phyloP scores from a whole-genome alignment of 2,329 filamentous ascomycete species.

The Leptographium lundbergii region DNA sequence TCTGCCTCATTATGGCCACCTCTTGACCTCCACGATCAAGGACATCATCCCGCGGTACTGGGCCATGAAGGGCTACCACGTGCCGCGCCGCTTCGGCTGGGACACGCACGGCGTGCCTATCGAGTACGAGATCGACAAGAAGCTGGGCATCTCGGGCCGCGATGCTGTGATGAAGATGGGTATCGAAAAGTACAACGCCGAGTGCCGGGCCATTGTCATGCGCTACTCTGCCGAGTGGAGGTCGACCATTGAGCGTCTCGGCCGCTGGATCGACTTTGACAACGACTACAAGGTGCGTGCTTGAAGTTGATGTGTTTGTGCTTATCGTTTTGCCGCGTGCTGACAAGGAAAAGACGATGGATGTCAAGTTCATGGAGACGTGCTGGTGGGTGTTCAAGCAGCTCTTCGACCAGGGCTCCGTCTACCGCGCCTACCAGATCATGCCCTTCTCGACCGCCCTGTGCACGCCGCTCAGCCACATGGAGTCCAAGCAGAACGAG shows the following conservation, averaged over 20 bases:
- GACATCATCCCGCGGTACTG: conserved; percentile 94
- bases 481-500: conserved; percentile 91
- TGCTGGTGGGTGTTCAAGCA: conserved; percentile 97
- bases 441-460: conserved; percentile 93
- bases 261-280: conserved; percentile 96
- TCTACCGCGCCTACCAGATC: conserved; percentile 83
- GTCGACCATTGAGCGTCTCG: conserved; percentile 72
- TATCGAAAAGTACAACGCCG: conserved; percentile 80
- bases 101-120: conserved; percentile 89
- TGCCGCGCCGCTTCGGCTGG: conserved; percentile 89
- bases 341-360: conserved; percentile 58
- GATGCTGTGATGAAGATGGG: conserved; percentile 80
- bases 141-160: conserved; percentile 70
- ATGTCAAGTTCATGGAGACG: conserved; percentile 89
- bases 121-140: conserved; percentile 96
- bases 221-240: conserved; percentile 80
- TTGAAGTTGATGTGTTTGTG: not conserved
- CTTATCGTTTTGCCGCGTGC: not conserved
- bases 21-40: conserved; percentile 89
- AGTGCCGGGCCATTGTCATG: conserved; percentile 91
- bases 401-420: conserved; percentile 75
- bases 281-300: conserved; percentile 74
- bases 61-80: conserved; percentile 65
- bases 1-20: conserved; percentile 49
- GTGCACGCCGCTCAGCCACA: conserved; percentile 82